Evolutionary conservation across 441 rosid species (phyloP).

Genomic region (Corymbia citriodora): DNA sequence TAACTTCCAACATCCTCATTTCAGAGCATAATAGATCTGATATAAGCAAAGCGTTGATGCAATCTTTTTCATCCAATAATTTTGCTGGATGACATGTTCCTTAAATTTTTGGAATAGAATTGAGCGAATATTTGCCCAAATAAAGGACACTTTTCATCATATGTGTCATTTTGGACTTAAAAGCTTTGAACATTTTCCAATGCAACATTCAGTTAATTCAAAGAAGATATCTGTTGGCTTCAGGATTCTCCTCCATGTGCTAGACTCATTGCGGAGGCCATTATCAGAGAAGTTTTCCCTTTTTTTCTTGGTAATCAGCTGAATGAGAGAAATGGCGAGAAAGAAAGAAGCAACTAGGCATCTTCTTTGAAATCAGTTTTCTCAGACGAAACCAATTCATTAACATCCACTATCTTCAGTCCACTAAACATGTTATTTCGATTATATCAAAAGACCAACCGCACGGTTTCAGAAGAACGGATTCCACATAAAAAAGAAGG

Average conservation of each 20-base stretch:
- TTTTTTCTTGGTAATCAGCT: neutral
- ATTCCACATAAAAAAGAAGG: neutral
- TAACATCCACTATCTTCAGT: neutral
- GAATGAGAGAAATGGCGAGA: neutral
- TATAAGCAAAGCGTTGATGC: neutral
- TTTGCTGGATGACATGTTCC: neutral
- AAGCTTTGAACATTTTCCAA: neutral
- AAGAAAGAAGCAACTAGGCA: neutral
- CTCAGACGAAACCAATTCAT: neutral
- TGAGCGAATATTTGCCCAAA: neutral
- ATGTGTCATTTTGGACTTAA: neutral
- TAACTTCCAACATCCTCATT: neutral
- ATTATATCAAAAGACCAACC: neutral
- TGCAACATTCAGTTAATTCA: neutral
- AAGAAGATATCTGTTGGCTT: neutral
- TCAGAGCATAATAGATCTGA: neutral
- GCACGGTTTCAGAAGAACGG: neutral
- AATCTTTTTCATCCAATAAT: neutral
- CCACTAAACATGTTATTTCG: neutral
- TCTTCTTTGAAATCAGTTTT: neutral
- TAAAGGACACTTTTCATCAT: neutral
- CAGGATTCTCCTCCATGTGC: neutral
- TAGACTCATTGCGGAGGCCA: neutral
- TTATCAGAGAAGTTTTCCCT: neutral
- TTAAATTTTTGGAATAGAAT: neutral